phyloP scores from a whole-genome alignment of 2,329 filamentous ascomycete species.

The Gaeumannomyces tritici region DNA sequence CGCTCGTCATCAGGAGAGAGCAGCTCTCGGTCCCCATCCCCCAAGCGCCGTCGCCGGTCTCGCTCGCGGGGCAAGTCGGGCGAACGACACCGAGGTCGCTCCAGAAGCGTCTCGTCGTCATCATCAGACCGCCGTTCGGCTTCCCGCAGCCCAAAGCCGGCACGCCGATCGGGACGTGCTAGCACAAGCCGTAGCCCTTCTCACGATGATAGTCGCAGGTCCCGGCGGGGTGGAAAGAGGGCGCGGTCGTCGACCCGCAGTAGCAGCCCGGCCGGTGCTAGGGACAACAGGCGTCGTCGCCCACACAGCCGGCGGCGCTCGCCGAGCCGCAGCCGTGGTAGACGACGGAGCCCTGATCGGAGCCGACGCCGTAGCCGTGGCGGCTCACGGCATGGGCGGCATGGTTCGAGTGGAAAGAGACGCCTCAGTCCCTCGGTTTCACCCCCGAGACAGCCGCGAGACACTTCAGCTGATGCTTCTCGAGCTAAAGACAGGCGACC shows the following conservation, averaged over 20 bases:
- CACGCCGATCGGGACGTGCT: conserved; percentile 7
- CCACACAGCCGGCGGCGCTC: neutral
- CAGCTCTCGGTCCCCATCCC: conserved; percentile 26
- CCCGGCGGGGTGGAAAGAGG: conserved; percentile 4
- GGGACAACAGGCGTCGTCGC: neutral
- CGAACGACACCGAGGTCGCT: conserved; percentile 26
- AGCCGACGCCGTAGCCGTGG: conserved; percentile 8
- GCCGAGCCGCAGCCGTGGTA: conserved; percentile 7
- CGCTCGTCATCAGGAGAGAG: conserved; percentile 19
- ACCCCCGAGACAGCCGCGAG: conserved; percentile 29
- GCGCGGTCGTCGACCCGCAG: conserved; percentile 11
- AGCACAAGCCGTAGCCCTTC: conserved; percentile 13
- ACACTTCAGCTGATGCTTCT: conserved; percentile 48
- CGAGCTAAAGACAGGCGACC: conserved; percentile 33
- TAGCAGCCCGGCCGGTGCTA: neutral
- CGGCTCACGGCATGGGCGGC: conserved; percentile 2
- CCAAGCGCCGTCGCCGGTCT: conserved; percentile 42
- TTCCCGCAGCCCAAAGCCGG: conserved; percentile 19
- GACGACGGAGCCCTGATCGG: conserved; percentile 7
- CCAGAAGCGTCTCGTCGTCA: conserved; percentile 28
- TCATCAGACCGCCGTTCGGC: conserved; percentile 26
- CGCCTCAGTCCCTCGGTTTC: conserved; percentile 44
- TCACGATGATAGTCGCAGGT: conserved; percentile 5
- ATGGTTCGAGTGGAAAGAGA: conserved; percentile 14
- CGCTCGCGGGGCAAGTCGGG: conserved; percentile 37